Evolutionary conservation across 305 asterid species (phyloP).

Genomic region (Fraxinus ornus): DNA sequence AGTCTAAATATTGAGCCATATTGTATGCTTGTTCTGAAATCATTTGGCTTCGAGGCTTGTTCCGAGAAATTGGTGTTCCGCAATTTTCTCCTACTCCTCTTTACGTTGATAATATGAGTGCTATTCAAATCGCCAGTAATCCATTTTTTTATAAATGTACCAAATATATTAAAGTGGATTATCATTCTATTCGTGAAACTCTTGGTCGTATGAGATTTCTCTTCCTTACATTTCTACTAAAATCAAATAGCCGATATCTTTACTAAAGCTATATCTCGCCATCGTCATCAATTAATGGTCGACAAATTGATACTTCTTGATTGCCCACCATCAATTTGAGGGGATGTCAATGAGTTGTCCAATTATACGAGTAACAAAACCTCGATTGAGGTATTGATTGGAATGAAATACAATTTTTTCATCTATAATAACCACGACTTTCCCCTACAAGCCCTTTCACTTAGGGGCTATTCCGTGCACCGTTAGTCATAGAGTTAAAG

Average conservation of each 20-base stretch:
- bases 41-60: not conserved
- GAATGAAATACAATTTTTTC: not conserved
- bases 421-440: not conserved
- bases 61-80: not conserved
- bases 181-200: not conserved
- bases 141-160: too few relatives aligned
- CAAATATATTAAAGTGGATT: not conserved
- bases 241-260: too few relatives aligned
- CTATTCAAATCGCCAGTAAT: not conserved
- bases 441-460: not conserved
- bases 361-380: not conserved
- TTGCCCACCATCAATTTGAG: not conserved
- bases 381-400: not conserved
- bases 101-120: not conserved
- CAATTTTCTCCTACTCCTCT: not conserved
- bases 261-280: not conserved
- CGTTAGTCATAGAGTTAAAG: not conserved
- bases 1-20: not conserved
- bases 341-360: not conserved
- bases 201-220: not conserved
- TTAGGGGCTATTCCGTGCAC: not conserved
- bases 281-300: not conserved
- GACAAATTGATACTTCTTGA: not conserved
- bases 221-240: not conserved
- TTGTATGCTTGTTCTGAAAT: not conserved